Base-by-base conservation (phyloP, 306 rosid genomes). In the Cyamopsis tetragonoloba region DNA sequence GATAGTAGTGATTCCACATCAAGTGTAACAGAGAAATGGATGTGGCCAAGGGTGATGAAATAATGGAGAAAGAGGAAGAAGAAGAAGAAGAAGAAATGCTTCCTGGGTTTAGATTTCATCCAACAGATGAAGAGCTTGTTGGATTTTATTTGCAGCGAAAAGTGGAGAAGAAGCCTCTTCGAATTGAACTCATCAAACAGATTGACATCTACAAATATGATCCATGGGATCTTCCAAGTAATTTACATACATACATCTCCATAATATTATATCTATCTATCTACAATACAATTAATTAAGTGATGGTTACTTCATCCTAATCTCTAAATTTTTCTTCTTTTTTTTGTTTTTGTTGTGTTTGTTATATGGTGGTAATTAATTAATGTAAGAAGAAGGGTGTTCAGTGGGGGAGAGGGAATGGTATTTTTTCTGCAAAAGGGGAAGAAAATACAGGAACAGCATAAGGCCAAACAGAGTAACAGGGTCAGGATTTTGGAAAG, bases 211-310 rank as follows among this genome's bases (percentile, higher is more conserved):
- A 92, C 82, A 89, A 87, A 75, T 87, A 89, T 19, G 95, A 92
- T 82, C 98, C 98, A 3, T 92, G 98, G 98, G 98, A 92, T 82
- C 91, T 92, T 79, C 96, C 98, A 81, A 87, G 98, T 92, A 89
- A 64, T n/a, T n/a, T n/a, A n/a, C n/a, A n/a, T n/a, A n/a, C n/a
- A n/a, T n/a, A n/a, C n/a, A n/a, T n/a, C n/a, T n/a, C n/a, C n/a
- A n/a, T n/a, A n/a, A n/a, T n/a, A n/a, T n/a, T n/a, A n/a, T n/a
- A n/a, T n/a, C n/a, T n/a, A n/a, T n/a, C n/a, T n/a, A n/a, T n/a
- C n/a, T n/a, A n/a, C n/a, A n/a, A n/a, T n/a, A n/a, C n/a, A n/a
- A n/a, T n/a, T n/a, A n/a, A n/a, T n/a, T n/a, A n/a, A n/a, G n/a
- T n/a, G n/a, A n/a, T n/a, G n/a, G n/a, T 49, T 56, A 0, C 14